phyloP scores from a whole-genome alignment of 2,329 filamentous ascomycete species.

The Aspergillus quadricinctus region DNA sequence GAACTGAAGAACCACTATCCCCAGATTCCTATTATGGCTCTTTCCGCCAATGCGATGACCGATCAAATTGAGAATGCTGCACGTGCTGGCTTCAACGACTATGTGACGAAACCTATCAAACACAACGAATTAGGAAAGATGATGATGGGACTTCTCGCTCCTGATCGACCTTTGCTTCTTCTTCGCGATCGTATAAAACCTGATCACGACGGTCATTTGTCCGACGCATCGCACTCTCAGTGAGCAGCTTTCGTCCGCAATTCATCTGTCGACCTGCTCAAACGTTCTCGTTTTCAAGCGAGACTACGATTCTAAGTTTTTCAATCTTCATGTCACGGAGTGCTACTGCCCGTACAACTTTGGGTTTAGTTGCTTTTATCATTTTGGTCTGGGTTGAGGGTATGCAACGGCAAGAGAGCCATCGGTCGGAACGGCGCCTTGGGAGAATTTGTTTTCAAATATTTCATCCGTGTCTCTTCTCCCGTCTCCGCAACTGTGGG shows the following conservation, averaged over 20 bases:
- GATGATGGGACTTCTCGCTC: conserved; percentile 47
- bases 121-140: conserved; percentile 47
- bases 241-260: neutral
- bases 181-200: conserved; percentile 37
- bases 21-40: conserved; percentile 47
- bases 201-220: conserved; percentile 16
- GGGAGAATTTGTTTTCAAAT: conserved; percentile 6
- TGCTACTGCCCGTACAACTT: neutral
- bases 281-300: neutral
- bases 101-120: conserved; percentile 48
- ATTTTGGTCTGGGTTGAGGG: conserved; percentile 10
- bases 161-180: conserved; percentile 38
- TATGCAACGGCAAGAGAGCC: conserved; percentile 11
- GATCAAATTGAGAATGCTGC: conserved; percentile 46
- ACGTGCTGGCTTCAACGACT: conserved; percentile 46
- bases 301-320: neutral
- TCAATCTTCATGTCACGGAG: neutral
- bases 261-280: neutral
- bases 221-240: conserved; percentile 8
- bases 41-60: conserved; percentile 48
- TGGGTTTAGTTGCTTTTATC: conserved; percentile 7
- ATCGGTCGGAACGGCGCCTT: conserved; percentile 17
- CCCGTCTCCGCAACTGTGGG: neutral
- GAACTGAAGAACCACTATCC: conserved; percentile 43
- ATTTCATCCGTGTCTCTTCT: neutral